phyloP scores from a whole-genome alignment of 164 flowering plant genomes.

The Magnolia kwangsiensis region DNA sequence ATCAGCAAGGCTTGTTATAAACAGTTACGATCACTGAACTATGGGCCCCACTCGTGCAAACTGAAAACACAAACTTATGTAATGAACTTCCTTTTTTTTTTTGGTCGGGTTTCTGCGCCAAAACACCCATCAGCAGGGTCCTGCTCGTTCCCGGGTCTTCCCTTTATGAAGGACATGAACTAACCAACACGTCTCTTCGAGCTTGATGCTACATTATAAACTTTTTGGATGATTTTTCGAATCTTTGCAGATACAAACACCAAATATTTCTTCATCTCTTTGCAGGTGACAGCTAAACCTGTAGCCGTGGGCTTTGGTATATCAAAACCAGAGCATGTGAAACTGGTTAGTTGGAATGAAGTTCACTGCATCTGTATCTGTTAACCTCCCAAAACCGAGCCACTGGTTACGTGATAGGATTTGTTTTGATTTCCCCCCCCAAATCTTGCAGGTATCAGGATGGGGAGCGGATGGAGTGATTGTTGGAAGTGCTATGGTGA shows the following conservation, averaged over 20 bases:
- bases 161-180: too few species aligned
- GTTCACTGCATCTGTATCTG: neutral
- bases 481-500: constrained; percentile 94
- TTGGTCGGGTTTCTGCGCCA: too few species aligned
- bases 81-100: too few species aligned
- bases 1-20: too few species aligned
- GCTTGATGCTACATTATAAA: too few species aligned
- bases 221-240: too few species aligned
- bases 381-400: neutral
- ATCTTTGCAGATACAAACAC: neutral
- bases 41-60: too few species aligned
- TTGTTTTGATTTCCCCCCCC: neutral
- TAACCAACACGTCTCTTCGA: too few species aligned
- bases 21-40: too few species aligned
- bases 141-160: too few species aligned
- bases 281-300: constrained; percentile 73
- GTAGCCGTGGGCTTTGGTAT: constrained; percentile 98
- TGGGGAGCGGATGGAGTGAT: constrained; percentile 99
- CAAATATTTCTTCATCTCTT: neutral
- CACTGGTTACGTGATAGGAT: neutral
- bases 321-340: constrained; percentile 88
- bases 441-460: constrained; percentile 53
- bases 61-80: too few species aligned
- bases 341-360: constrained; percentile 50
- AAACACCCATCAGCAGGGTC: too few species aligned